Conservation (phyloP, 495 filamentous ascomycete species). For the Collariella sp. region DNA sequence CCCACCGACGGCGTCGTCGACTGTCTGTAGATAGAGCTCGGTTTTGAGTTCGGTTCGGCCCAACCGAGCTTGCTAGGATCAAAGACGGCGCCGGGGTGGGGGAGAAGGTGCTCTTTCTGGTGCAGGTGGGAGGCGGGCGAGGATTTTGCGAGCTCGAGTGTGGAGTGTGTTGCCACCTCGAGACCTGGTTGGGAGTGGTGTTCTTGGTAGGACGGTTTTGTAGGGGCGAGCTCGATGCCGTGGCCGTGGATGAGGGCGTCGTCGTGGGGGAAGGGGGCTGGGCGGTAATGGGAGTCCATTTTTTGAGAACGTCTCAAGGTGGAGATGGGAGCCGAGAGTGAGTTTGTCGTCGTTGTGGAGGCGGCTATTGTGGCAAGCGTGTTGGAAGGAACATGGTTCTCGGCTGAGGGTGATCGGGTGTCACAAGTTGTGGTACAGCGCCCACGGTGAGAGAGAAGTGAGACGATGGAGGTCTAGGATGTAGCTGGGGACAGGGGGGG, state of each 20-base stretch:
- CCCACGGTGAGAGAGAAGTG: not conserved
- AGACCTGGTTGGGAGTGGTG: constrained; percentile 4
- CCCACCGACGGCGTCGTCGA: not conserved
- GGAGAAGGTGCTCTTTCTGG: not conserved
- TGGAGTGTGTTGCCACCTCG: constrained; percentile 7
- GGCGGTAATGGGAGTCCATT: not conserved
- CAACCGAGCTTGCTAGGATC: too few relatives aligned
- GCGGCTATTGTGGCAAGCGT: not conserved
- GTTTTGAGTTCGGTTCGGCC: too few relatives aligned
- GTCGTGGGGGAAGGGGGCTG: not conserved
- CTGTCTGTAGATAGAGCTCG: not conserved
- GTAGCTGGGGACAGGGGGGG: not conserved
- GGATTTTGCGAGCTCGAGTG: constrained; percentile 1
- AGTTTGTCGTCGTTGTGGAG: too few relatives aligned
- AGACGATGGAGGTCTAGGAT: not conserved
- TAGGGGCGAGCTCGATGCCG: constrained; percentile 9
- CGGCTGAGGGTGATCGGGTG: not conserved
- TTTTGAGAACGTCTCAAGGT: not conserved
- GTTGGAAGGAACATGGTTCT: not conserved
- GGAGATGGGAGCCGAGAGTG: not conserved
- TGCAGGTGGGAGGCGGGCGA: not conserved
- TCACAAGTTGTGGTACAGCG: not conserved
- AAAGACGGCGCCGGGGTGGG: not conserved
- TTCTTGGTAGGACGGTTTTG: not conserved
- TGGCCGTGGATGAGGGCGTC: constrained; percentile 6